phyloP scores from a whole-genome alignment of 768 basidiomycete genomes.

The Stropharia rugosoannulata region DNA sequence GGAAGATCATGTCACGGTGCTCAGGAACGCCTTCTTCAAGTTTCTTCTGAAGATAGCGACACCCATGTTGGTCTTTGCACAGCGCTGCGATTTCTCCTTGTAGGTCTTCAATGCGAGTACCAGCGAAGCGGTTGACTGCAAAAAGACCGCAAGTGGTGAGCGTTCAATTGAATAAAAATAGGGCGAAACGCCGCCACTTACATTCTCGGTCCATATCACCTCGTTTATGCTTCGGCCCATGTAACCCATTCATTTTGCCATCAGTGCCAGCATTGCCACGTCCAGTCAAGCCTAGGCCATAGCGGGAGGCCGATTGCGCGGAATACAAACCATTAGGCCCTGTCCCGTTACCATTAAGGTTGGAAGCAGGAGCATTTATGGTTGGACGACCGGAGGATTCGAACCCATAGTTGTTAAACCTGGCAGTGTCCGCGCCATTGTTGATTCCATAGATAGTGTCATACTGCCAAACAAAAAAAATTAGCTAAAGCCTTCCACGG shows the following conservation, averaged over 20 bases:
- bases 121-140: slow-evolving; percentile 93
- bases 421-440: slow-evolving; percentile 47
- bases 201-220: slow-evolving; percentile 91
- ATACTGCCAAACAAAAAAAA: slow-evolving; percentile 42
- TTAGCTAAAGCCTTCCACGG: slow-evolving; percentile 6
- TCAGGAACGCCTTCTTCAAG: slow-evolving; percentile 94
- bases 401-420: slow-evolving; percentile 58
- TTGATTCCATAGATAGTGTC: slow-evolving; percentile 56
- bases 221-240: slow-evolving; percentile 93
- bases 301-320: slow-evolving; percentile 69
- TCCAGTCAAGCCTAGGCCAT: slow-evolving; percentile 62
- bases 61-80: slow-evolving; percentile 99
- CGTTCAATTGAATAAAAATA: not conserved
- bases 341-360: slow-evolving; percentile 35
- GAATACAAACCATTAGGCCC: slow-evolving; percentile 81
- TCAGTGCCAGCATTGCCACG: slow-evolving; percentile 52
- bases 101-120: slow-evolving; percentile 92
- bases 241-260: slow-evolving; percentile 85
- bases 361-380: slow-evolving; percentile 19
- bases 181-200: slow-evolving; percentile 25
- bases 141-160: slow-evolving; percentile 6
- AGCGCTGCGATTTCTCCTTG: slow-evolving; percentile 91
- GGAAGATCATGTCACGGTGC: slow-evolving; percentile 99
- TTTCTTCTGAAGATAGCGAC: slow-evolving; percentile 98
- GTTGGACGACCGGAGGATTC: slow-evolving; percentile 44